A percentile compares a stretch with the other conserved stretches of the same genome.
Conservation (phyloP, 2,329 filamentous ascomycete genomes). For the Pezicula carpinea region DNA sequence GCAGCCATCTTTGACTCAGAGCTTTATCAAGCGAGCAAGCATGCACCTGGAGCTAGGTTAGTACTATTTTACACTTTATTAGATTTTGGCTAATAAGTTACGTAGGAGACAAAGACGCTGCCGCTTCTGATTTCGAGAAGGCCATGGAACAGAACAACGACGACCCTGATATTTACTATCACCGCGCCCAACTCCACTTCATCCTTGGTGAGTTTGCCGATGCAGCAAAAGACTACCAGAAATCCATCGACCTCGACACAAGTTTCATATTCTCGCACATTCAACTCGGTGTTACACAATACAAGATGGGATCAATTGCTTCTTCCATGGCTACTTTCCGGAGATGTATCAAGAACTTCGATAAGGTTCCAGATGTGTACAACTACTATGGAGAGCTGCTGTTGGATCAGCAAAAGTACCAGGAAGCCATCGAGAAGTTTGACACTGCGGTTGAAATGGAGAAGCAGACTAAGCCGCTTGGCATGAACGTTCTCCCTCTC, state of each 20-base stretch:
- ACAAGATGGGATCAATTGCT: constrained; percentile 98
- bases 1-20: constrained; percentile 83
- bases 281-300: constrained; percentile 97
- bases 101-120: constrained; percentile 75
- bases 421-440: constrained; percentile 96
- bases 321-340: constrained; percentile 99
- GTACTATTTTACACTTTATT: constrained; percentile 21
- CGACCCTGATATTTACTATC: constrained; percentile 98
- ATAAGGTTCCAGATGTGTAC: constrained; percentile 94
- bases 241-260: constrained; percentile 93
- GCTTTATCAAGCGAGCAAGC: constrained; percentile 97
- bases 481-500: constrained; percentile 94
- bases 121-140: constrained; percentile 80
- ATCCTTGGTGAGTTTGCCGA: constrained; percentile 91
- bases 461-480: constrained; percentile 86
- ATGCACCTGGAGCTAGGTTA: constrained; percentile 91
- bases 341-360: constrained; percentile 96
- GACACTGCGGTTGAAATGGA: constrained; percentile 99
- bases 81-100: constrained; percentile 25
- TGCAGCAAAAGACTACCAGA: constrained; percentile 97
- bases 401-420: constrained; percentile 92
- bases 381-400: constrained; percentile 99
- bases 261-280: constrained; percentile 99
- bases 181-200: constrained; percentile 96
- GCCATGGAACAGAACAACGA: constrained; percentile 80